Base-by-base conservation (phyloP, 23 red algal species). In the Gracilariopsis chorda region DNA sequence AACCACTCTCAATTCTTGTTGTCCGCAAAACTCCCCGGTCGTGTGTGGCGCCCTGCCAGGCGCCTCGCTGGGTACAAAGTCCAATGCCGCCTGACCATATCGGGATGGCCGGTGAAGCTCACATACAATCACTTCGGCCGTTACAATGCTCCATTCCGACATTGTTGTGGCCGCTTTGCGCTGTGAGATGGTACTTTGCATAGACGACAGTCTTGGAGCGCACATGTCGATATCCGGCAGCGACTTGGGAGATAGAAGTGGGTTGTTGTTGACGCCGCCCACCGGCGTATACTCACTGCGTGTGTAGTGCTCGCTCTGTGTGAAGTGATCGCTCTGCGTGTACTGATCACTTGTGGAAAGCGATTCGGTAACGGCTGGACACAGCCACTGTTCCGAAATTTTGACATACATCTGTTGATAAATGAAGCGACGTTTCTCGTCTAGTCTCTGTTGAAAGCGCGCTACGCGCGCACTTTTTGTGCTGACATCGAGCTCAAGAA, bases 321-420 rank as follows among this genome's bases (percentile, higher is more conserved):
- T 27, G 23, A 49, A 72, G 27, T 74, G 67, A 19, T 47, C 44
- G 13, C 34, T 27, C 17, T 69, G 37, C 25, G 44, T 67, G 43
- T 57, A 58, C 30, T 60, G 44, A 0, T 17, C 46, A 62, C 47
- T 41, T 25, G 63, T 43, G 59, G 82, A 61, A 47, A 58, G 82
- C 25, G 67, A 74, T 39, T 74, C 33, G 67, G 67, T 74, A 9
- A 74, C 33, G 67, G 36, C 44, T 30, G n/a, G n/a, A n/a, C n/a
- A n/a, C 40, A 86, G 30, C 82, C 82, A 86, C 7, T 86, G 62
- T 21, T 86, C 82, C 28, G 82, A 73, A 57, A 86, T 86, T 33
- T 86, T 86, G 82, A 86, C 63, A 25, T 68, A 86, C 43, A 86
- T 86, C 35, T 86, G 82, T 39, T 86, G 82, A 56, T 86, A 86